Conservation (phyloP, 2,329 filamentous ascomycete species). For the Apiospora marii region DNA sequence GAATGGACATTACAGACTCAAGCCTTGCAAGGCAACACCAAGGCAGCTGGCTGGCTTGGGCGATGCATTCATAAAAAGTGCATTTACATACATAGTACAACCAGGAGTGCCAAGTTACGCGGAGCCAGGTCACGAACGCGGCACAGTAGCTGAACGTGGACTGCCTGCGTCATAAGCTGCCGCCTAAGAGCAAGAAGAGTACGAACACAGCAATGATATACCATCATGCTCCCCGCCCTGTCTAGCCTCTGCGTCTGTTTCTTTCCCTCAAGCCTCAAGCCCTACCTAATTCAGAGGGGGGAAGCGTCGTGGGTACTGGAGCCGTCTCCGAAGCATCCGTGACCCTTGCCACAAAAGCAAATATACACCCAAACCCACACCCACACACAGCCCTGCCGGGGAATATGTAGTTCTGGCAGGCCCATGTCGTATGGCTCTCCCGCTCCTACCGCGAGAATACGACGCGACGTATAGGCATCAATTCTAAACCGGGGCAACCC, state of each 20-base stretch:
- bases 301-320: no score
- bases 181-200: not conserved
- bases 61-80: not conserved
- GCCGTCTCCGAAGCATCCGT: not conserved
- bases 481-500: not conserved
- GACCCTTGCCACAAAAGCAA: not conserved
- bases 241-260: not conserved
- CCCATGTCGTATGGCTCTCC: not conserved
- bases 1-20: not conserved
- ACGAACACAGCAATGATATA: not conserved
- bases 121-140: not conserved
- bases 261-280: no score
- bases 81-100: not conserved
- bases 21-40: not conserved
- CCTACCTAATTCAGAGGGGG: no score
- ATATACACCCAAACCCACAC: not conserved
- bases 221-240: not conserved
- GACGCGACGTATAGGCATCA: not conserved
- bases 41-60: not conserved
- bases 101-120: not conserved
- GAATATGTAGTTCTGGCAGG: not conserved
- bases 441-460: not conserved
- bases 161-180: not conserved
- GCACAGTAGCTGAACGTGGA: not conserved
- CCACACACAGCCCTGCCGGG: rapidly evolving